phyloP scores from a whole-genome alignment of 2,329 filamentous ascomycete species.

The Diaporthe citriasiana region DNA sequence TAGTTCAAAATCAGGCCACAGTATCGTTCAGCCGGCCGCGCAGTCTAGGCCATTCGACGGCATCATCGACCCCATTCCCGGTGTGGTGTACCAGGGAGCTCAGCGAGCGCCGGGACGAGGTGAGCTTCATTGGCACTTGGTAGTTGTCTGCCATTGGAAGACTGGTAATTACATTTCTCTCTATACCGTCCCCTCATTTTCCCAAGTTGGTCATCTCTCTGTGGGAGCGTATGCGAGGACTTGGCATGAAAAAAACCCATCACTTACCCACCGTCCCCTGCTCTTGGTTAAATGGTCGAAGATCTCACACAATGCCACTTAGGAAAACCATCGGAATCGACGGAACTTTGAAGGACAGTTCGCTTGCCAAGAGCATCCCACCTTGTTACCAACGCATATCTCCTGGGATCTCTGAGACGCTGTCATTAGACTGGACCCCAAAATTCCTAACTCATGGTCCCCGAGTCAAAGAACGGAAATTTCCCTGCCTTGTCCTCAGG shows the following conservation, averaged over 20 bases:
- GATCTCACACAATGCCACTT: background rate
- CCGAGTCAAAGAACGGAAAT: background rate
- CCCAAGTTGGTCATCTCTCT: too few relatives aligned
- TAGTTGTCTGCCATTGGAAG: background rate
- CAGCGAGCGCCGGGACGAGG: background rate
- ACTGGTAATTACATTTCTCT: slow-evolving; percentile 10
- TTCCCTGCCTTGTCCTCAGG: slow-evolving; percentile 5
- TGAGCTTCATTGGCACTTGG: background rate
- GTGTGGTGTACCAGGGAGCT: slow-evolving; percentile 7
- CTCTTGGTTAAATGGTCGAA: background rate
- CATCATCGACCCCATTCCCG: slow-evolving; percentile 2
- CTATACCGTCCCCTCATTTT: background rate
- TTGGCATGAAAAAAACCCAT: background rate
- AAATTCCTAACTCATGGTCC: background rate
- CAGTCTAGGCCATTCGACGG: background rate
- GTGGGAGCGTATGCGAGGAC: background rate
- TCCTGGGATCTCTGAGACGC: background rate
- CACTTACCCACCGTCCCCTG: background rate
- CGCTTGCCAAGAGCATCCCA: background rate
- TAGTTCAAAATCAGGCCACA: background rate
- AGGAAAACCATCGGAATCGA: background rate
- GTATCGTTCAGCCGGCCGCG: background rate
- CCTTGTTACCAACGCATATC: background rate
- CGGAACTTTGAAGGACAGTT: background rate
- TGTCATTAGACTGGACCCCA: background rate